Percentiles rank a stretch among this genome's conserved stretches.
Evolutionary conservation across 208 protist genomes (phyloP).

Genomic region (Trypanosomatidae sp.): DNA sequence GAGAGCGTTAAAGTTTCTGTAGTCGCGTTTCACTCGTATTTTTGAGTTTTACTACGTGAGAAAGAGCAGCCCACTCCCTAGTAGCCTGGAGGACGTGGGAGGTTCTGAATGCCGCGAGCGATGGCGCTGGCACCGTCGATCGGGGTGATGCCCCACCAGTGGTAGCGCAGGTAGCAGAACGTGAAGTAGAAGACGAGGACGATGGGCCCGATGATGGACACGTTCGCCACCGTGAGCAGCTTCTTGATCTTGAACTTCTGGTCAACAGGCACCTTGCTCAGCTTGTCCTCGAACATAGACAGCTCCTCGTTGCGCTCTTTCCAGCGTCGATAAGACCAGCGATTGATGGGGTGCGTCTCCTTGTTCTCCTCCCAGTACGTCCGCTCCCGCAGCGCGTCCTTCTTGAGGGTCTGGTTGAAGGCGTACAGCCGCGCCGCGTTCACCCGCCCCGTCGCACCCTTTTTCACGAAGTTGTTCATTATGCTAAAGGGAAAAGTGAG

Average conservation of each 20-base stretch:
- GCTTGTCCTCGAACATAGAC: slow-evolving; percentile 81
- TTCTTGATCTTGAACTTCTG: slow-evolving; percentile 90
- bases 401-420: slow-evolving; percentile 85
- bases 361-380: slow-evolving; percentile 85
- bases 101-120: slow-evolving; percentile 69
- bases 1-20: too few relatives aligned
- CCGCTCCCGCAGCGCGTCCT: slow-evolving; percentile 63
- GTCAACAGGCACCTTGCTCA: slow-evolving; percentile 73
- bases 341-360: slow-evolving; percentile 83
- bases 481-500: too few relatives aligned
- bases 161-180: slow-evolving; percentile 68
- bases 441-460: slow-evolving; percentile 55
- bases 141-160: slow-evolving; percentile 74
- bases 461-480: slow-evolving; percentile 70
- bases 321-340: slow-evolving; percentile 81
- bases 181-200: slow-evolving; percentile 64
- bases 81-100: slow-evolving; percentile 74
- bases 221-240: slow-evolving; percentile 74
- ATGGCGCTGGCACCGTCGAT: slow-evolving; percentile 67
- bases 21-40: too few relatives aligned
- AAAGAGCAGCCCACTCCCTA: slow-evolving; percentile 26
- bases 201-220: slow-evolving; percentile 68
- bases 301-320: slow-evolving; percentile 71
- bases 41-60: too few relatives aligned
- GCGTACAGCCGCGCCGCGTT: slow-evolving; percentile 72